A percentile compares a stretch with the other conserved stretches of the same genome.
Evolutionary conservation across 2,329 filamentous ascomycete species (phyloP).

Genomic region (Mariannaea sp.): DNA sequence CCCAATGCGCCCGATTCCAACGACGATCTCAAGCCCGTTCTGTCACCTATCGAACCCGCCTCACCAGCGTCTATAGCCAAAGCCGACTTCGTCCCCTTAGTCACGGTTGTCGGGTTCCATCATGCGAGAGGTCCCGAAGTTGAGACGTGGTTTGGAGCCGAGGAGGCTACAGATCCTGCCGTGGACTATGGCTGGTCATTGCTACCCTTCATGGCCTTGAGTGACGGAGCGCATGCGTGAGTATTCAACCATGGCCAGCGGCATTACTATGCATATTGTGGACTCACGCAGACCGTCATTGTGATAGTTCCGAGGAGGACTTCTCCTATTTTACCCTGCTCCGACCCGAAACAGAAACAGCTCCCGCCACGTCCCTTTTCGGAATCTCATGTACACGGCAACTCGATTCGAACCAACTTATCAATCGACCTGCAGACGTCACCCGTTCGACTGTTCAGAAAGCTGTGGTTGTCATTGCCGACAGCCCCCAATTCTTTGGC

Average conservation of each 20-base stretch:
- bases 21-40: constrained; percentile 37
- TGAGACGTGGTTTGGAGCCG: constrained; percentile 83
- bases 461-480: constrained; percentile 92
- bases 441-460: constrained; percentile 98
- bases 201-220: constrained; percentile 94
- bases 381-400: constrained; percentile 95
- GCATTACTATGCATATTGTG: background rate
- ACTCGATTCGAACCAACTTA: constrained; percentile 77
- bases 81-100: constrained; percentile 65
- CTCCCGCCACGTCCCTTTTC: constrained; percentile 81
- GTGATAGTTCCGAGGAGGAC: constrained; percentile 81
- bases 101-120: constrained; percentile 83
- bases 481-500: constrained; percentile 87
- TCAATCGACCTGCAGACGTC: constrained; percentile 82
- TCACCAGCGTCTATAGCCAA: constrained; percentile 40
- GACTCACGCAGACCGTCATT: constrained; percentile 22
- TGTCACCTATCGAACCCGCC: constrained; percentile 41
- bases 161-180: constrained; percentile 77
- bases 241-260: constrained; percentile 39
- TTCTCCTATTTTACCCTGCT: constrained; percentile 98
- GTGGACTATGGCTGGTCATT: constrained; percentile 86
- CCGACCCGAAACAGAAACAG: constrained; percentile 58
- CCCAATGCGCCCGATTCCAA: constrained; percentile 30
- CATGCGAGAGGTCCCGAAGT: constrained; percentile 90
- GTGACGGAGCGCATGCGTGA: constrained; percentile 92